Evolutionary conservation across 768 basidiomycete species (phyloP), one percentile per base, ranked within the genome.

Genomic region (Mycena albidolilacea): DNA sequence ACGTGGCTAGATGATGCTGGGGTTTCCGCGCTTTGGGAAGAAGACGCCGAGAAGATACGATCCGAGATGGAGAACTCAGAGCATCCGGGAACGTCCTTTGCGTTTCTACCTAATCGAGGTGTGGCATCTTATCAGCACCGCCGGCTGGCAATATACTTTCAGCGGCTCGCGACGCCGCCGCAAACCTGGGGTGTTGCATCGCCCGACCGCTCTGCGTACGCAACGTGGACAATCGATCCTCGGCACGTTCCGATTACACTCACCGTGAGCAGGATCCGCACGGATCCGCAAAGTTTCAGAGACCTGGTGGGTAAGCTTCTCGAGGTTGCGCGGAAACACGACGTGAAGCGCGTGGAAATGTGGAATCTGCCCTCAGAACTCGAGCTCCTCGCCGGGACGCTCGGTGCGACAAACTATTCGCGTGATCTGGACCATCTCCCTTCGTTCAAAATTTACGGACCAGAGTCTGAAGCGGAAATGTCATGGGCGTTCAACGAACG

Each of bases 401-500:
- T 82, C 4, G 82, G 84, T 7, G 85, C 83, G 0, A 74, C 57
- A 50, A 84, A 79, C 0, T 63, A 76, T 55, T 76, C 80, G 54
- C 80, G 88, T 50, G 75, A 78, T 30, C 30, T 30, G 6, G 84
- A 84, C 43, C 83, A 87, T 75, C 72, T 90, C 9, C 80, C 87
- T 5, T 77, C 84, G 3, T 81, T 89, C 69, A 87, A 85, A 63
- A 89, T 88, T 87, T 90, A 90, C 79, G 87, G 87, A 44, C 23
- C 68, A 17, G 85, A 84, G 69, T 38, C 75, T 2, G 77, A 78
- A 8, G 70, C 67, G 9, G 77, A 82, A 35, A 75, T 89, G 17
- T 78, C 81, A 14, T 90, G 89, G 89, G 57, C 82, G 41, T 83
- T 84, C 64, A 89, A 90, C 59, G 89, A 90, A 75, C 87, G 84